Evolutionary conservation across 768 basidiomycete genomes (phyloP).

Genomic region (Hygrophorus pudorinus): DNA sequence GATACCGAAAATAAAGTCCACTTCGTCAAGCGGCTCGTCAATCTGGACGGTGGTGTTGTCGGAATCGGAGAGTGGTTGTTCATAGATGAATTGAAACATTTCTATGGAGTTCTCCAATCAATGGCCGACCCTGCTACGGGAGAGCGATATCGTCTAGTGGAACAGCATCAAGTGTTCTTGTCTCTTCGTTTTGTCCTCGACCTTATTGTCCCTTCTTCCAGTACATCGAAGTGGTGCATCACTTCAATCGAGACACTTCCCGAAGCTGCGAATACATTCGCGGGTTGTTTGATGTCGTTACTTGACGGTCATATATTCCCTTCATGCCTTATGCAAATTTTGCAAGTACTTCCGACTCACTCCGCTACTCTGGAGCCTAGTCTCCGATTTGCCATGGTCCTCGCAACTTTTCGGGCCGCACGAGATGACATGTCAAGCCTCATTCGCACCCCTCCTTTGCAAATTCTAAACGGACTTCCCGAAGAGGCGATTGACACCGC

Average conservation of each 20-base stretch:
- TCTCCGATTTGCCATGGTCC: slow-evolving; percentile 21
- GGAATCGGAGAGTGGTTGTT: slow-evolving; percentile 66
- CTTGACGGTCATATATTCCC: slow-evolving; percentile 40
- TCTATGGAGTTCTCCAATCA: slow-evolving; percentile 28
- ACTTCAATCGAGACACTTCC: slow-evolving; percentile 29
- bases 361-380: slow-evolving; percentile 17
- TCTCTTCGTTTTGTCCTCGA: slow-evolving; percentile 40
- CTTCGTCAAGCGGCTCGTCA: slow-evolving; percentile 44
- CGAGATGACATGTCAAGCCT: slow-evolving; percentile 16
- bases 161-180: slow-evolving; percentile 39
- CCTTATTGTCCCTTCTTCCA: slow-evolving; percentile 30
- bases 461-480: slow-evolving; percentile 17
- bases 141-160: slow-evolving; percentile 26
- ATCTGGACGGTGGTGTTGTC: slow-evolving; percentile 44
- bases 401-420: slow-evolving; percentile 22
- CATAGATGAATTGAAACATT: slow-evolving; percentile 48
- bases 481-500: slow-evolving; percentile 16
- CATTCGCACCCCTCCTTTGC: slow-evolving; percentile 16
- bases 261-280: slow-evolving; percentile 33
- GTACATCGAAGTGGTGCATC: slow-evolving; percentile 33
- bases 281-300: slow-evolving; percentile 32
- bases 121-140: slow-evolving; percentile 20
- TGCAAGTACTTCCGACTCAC: slow-evolving; percentile 11
- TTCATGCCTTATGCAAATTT: slow-evolving; percentile 31
- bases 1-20: slow-evolving; percentile 45